A percentile compares a stretch with the other conserved stretches of the same genome.
These are phyloP conservation scores for Phytophthora idaei DNA, from an alignment of 352 stramenopile genomes.

Conservation along the genomic window DNA sequence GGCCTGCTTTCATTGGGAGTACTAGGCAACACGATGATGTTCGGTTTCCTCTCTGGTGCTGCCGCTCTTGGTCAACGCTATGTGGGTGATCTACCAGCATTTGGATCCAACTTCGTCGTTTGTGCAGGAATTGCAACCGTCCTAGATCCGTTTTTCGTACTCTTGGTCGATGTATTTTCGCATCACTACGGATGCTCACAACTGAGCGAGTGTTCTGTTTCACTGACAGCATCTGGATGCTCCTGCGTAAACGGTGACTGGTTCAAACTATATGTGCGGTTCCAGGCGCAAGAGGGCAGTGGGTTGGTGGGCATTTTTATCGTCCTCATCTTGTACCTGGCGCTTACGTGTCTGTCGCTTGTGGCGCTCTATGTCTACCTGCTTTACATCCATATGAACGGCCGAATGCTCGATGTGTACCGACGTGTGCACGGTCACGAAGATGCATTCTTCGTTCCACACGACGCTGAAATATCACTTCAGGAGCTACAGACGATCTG, in stretches of 20 bases:
- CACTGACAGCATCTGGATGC: slow-evolving; percentile 46
- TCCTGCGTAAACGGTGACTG: slow-evolving; percentile 85
- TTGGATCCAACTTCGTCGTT: slow-evolving; percentile 79
- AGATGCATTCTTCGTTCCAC: slow-evolving; percentile 83
- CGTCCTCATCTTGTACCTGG: slow-evolving; percentile 76
- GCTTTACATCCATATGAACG: slow-evolving; percentile 90
- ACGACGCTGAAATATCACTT: slow-evolving; percentile 86
- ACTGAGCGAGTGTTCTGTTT: slow-evolving; percentile 45
- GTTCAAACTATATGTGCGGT: slow-evolving; percentile 89
- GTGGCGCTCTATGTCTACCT: slow-evolving; percentile 80
- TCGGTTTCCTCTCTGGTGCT: slow-evolving; percentile 47
- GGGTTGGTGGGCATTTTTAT: slow-evolving; percentile 83
- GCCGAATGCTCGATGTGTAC: slow-evolving; percentile 90
- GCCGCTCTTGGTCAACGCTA: slow-evolving; percentile 49
- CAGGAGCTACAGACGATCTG: slow-evolving; percentile 77
- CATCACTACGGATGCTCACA: slow-evolving; percentile 81
- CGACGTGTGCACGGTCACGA: slow-evolving; percentile 76
- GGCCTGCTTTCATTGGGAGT: slow-evolving; percentile 66
- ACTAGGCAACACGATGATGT: slow-evolving; percentile 60
- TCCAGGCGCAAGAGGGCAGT: slow-evolving; percentile 72
- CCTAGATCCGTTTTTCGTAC: slow-evolving; percentile 83
- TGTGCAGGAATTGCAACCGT: slow-evolving; percentile 76
- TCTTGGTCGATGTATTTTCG: slow-evolving; percentile 73
- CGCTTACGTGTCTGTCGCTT: slow-evolving; percentile 60
- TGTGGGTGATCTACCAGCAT: slow-evolving; percentile 71